Base-by-base conservation (phyloP, 768 basidiomycete species). In the Termitomyces sp. region DNA sequence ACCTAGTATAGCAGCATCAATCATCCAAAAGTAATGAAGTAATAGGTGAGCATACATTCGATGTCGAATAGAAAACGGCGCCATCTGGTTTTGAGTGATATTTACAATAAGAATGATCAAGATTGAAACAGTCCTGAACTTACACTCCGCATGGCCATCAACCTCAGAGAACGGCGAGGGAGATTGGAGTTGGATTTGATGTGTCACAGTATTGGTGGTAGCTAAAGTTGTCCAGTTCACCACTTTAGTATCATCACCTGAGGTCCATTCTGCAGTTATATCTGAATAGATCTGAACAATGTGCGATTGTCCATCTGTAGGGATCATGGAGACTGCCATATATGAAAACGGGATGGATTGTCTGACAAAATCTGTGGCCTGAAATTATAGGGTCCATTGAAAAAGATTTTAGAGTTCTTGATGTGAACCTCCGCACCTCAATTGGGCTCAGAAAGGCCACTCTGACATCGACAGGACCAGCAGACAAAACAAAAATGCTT, bases 381-480 rank as follows among this genome's bases (percentile, higher is more conserved):
- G 16, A 13, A 24, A 13, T 2, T 13, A 3, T 20, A 34, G 12
- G 15, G 12, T 46, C 34, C 29, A 20, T 46, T 22, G 22, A 39
- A 15, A 29, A 34, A 28, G n/a, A 10, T 16, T 29, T 51, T 36
- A 9, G 2, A 39, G n/a, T 24, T 26, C 42, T 33, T 4, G 44
- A 45, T 26, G 33, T 18, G 15, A 20, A 36, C 6, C 26, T 28
- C 34, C 61, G 44, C 65, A 85, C 85, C 75, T 87, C 86, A 10
- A 89, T 79, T 5, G 86, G 86, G 58, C 85, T 87, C 44, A 87
- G 69, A 65, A 88, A 88, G 1, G 73, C 82, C 16, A 82, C 78
- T 5, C 78, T 82, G 34, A 88, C 62, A 60, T 86, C 83, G 16
- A 89, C 73, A 3, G 82, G 80, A 4, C 87, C 87, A 3, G 88